Evolutionary conservation across 2,329 filamentous ascomycete species (phyloP), one percentile per base, ranked within the genome.

Genomic region (Penicillium sp.): DNA sequence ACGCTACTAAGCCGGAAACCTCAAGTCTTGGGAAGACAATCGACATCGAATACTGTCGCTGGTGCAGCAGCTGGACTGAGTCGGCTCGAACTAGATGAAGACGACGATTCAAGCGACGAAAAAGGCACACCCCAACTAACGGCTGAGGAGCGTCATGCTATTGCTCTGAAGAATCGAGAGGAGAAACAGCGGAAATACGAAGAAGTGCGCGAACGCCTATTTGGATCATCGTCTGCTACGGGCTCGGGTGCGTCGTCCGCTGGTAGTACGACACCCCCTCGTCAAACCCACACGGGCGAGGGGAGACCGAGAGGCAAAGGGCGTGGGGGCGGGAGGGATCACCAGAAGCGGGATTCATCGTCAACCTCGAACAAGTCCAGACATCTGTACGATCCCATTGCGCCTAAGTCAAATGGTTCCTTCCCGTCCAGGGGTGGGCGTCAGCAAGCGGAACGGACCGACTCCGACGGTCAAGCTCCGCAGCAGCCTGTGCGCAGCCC

Each of bases 181-280:
- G 90, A 95, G 73, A 95, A 93, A 74, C 88, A 95, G 74, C 84
- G 84, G 49, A 87, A 87, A 53, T 96, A 96, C 67, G 88, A 95
- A 53, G 90, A 95, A 73, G 88, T 85, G 5, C 80, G 92, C 27
- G 89, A 92, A 61, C 87, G 90, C 66, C 85, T 96, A 47, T 92
- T 96, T 69, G 90, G 90, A 16, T 82, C 81, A 18, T 63, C 65
- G 4, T 63, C 64, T 5, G 66, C 63, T 7, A 66, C 64, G 14
- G 68, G 60, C 3, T 75, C 84, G 0, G 80, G 83, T 1, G 75
- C 77, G 7, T 84, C 83, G 3, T 82, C 82, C 3, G 82, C 84
- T 0, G 81, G 82, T 9, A 80, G 74, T 38, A 75, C 80, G 2
- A 84, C 84, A 12, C 83, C 85, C 18, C 84, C 84, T 18, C 72